Conservation (phyloP, 1,284 basidiomycete species). For the Meira nashicola region DNA sequence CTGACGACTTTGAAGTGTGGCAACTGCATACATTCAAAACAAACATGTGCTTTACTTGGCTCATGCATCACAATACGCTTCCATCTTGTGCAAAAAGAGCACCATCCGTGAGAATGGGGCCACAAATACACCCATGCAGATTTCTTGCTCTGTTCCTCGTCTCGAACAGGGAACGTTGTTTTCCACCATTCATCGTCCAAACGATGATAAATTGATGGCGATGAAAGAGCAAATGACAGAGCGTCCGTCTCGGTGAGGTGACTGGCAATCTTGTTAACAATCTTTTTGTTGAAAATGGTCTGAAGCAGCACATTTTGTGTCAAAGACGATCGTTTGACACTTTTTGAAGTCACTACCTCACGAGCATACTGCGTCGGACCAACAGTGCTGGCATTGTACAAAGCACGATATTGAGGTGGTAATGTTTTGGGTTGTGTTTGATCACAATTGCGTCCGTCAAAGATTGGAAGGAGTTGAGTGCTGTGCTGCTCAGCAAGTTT, state of each 20-base stretch:
- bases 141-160: not conserved
- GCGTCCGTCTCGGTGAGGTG: too few relatives aligned
- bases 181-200: not conserved
- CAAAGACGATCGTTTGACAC: not conserved
- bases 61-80: not conserved
- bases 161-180: not conserved
- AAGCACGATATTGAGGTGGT: not conserved
- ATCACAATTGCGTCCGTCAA: not conserved
- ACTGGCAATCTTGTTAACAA: not conserved
- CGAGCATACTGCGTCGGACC: not conserved
- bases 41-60: not conserved
- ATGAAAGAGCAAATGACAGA: too few relatives aligned
- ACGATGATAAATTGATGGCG: too few relatives aligned
- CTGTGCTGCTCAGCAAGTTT: not conserved
- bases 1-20: not conserved
- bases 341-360: not conserved
- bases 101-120: not conserved
- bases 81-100: not conserved
- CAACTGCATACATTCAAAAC: not conserved
- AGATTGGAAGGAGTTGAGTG: not conserved
- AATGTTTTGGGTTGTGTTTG: not conserved
- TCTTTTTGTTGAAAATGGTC: not conserved
- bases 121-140: not conserved
- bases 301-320: not conserved
- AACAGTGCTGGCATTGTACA: conserved; percentile 1